Evolutionary conservation across 306 rosid genomes (phyloP), one percentile per base, ranked within the genome.

Genomic region (Hippophae tibetana): DNA sequence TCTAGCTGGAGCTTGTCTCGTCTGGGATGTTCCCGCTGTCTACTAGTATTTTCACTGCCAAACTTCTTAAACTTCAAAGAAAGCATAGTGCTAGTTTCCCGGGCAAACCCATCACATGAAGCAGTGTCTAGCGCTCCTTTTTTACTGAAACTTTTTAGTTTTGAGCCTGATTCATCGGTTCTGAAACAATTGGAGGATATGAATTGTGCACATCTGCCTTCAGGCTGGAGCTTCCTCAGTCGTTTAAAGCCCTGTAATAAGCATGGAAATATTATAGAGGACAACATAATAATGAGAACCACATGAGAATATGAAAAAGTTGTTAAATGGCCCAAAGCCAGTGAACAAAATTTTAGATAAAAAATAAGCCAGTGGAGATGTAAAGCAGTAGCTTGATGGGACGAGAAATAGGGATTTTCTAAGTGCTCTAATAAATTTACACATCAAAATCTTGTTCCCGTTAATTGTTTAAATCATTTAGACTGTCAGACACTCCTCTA

Each of bases 201-300:
- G 44, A 64, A 56, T 50, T 63, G 74, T 56, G 76, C 76, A 38
- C 63, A 49, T 68, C 86, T 82, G 40, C 78, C 77, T 41, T 82
- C 86, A 8, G 81, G 72, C 65, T 72, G 83, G 64, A 75, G 74
- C 74, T 82, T 93, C 80, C 75, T 89, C 80, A 86, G 75, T 56
- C 99, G 81, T 63, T 80, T 86, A 14, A 82, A 79, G 55, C 84
- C 90, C 99, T 88, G 84, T 14, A 38, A 4, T 31, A 31, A 2
- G 38, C 38, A 31, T 31, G 38, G 5, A 31, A 31, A 4, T 18
- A 18, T 18, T 18, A 18, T 31, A 31, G 38, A 2, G 38, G 38
- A 31, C 38, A 31, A 31, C 38, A 31, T 31, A 31, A 31, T 31
- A 18, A 2, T 31, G 38, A 31, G 38, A 31, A 31, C 5, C 3